Conservation (phyloP, 768 basidiomycete species). For the Naganishia friedmannii region DNA sequence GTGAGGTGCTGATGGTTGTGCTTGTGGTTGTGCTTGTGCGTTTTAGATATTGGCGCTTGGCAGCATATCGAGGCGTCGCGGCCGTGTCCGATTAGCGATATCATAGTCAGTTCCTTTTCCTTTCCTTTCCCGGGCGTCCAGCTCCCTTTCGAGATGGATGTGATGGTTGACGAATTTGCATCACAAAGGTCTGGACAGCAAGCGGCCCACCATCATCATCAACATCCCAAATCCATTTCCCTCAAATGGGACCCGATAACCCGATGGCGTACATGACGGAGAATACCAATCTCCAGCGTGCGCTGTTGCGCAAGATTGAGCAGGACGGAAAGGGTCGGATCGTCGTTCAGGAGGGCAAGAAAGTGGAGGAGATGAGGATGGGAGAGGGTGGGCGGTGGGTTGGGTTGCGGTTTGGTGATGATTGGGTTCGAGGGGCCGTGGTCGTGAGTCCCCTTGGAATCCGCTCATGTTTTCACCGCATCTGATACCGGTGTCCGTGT, state of each 20-base stretch:
- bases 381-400: constrained; percentile 71
- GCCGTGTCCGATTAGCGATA: constrained; percentile 72
- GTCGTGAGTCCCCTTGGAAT: constrained; percentile 58
- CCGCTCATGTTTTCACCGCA: not conserved
- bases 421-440: constrained; percentile 66
- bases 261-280: constrained; percentile 83
- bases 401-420: constrained; percentile 69
- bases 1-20: constrained; percentile 22
- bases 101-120: constrained; percentile 63
- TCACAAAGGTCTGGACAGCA: constrained; percentile 66
- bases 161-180: constrained; percentile 3
- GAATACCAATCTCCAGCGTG: constrained; percentile 87
- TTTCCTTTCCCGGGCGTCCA: not conserved
- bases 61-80: constrained; percentile 65
- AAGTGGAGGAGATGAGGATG: constrained; percentile 67
- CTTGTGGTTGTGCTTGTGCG: too few relatives aligned
- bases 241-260: constrained; percentile 43
- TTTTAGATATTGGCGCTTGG: constrained; percentile 80
- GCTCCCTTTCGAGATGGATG: too few relatives aligned
- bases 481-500: not conserved
- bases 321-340: constrained; percentile 56
- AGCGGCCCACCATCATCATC: constrained; percentile 44
- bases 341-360: constrained; percentile 67
- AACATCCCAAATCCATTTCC: constrained; percentile 44
- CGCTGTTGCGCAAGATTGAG: constrained; percentile 66